Conservation (phyloP, 2,329 filamentous ascomycete genomes). For the Fusarium lyarnte region DNA sequence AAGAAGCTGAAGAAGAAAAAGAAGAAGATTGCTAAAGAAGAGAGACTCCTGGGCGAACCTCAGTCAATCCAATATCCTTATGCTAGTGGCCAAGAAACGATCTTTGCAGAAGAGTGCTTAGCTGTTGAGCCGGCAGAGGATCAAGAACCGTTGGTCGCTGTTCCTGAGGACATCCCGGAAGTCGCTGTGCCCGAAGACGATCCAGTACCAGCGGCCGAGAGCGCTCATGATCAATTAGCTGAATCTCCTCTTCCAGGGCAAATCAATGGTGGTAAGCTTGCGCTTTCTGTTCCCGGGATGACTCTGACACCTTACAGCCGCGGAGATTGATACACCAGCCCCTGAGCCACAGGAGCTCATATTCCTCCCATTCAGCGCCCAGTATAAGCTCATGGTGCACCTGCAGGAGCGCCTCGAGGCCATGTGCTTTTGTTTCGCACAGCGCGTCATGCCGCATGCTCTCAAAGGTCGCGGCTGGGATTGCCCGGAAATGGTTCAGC, state of each 20-base stretch:
- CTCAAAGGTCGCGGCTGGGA: not conserved
- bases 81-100: fast-evolving
- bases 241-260: fast-evolving
- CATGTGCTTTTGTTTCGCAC: not conserved
- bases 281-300: fast-evolving
- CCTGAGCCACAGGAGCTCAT: fast-evolving
- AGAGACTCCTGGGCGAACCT: fast-evolving
- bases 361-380: not conserved
- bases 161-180: not conserved
- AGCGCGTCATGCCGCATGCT: not conserved
- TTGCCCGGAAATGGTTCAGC: not conserved
- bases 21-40: fast-evolving
- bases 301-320: fast-evolving
- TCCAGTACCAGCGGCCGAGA: not conserved
- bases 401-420: not conserved
- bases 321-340: fast-evolving
- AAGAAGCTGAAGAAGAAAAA: not conserved
- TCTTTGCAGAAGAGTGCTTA: not conserved
- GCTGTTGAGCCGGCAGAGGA: not conserved
- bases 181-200: not conserved
- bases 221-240: fast-evolving
- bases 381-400: not conserved
- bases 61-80: too few relatives aligned
- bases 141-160: too few relatives aligned
- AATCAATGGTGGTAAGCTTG: not conserved